Evolutionary conservation across 192 early-diverging fungal species (phyloP), one percentile per base, ranked within the genome.

Genomic region (Irineochytrium annulatum): DNA sequence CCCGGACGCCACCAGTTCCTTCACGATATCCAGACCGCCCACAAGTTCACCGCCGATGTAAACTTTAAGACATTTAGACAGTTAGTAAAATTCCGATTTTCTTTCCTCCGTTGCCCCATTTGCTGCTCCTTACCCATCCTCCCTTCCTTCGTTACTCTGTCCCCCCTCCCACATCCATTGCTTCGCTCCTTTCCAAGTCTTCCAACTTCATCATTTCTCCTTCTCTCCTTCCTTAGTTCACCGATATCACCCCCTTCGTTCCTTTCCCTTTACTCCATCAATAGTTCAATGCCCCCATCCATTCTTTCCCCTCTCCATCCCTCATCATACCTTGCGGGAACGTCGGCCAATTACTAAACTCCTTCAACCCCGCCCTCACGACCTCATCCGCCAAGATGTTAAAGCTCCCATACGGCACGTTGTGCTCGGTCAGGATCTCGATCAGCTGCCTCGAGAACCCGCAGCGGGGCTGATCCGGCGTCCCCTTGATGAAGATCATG

Each of bases 401-500:
- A 77, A 93, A 96, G 52, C 86, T 82, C 22, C 91, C 93, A 60
- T 89, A 96, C 43, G 86, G 83, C 43, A 88, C 76, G 41, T 79
- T 67, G 32, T 86, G 77, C 57, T 91, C 86, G 34, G 84, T 80
- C 55, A 98, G 76, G 44, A 97, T 56, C 20, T 78, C 79, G 24
- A 97, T 73, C 57, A 91, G 60, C 73, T 90, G 83, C 72, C 87
- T 85, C 54, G 88, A 91, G 64, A 98, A 98, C 8, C 93, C 93
- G 70, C 95, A 98, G 14, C 89, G 80, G n/a, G 95, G 95, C 67
- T 86, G 82, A 17, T 80, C 75, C 11, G 95, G 91, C 14, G 90
- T 92, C 28, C 95, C 95, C 71, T 98, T 98, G 60, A 98, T 94
- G 70, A 96, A 96, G n/a, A 93, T 72, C 92, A 98, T 94, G 17